Evolutionary conservation across 495 filamentous ascomycete species (phyloP), one percentile per base, ranked within the genome.

Genomic region (Daldinia vernicosa): DNA sequence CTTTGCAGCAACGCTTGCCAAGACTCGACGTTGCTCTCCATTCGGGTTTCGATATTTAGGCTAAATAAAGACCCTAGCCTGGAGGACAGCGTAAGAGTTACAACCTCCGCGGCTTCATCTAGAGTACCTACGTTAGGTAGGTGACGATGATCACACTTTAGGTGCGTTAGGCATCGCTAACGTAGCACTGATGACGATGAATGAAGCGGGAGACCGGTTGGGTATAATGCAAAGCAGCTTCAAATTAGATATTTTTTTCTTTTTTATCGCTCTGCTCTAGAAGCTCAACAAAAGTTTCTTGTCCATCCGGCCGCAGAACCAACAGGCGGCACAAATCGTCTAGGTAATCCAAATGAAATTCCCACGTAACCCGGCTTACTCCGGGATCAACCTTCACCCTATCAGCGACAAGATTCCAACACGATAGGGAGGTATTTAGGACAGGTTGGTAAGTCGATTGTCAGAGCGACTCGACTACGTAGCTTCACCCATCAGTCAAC

Each of bases 121-220:
- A 55, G 5, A 55, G 27, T 30, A 33, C 9, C 6, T 71, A 67
- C 45, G 59, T 60, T 60, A 64, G 63, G 59, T 63, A 67, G 30
- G 69, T 63, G 47, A 47, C 68, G 54, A 30, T 68, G 55, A 65
- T 63, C 59, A 52, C 17, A 64, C 69, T 22, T 52, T 37, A 43
- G 24, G 53, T 66, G 30, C 63, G 51, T 73, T 35, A 73, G 65
- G 66, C 51, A 60, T 65, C 65, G 61, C 40, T 43, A 63, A 58
- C 70, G 66, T 73, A 60, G 62, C 58, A 69, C 58, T 57, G 62
- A 66, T 73, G 70, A 73, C 70, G 66, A 66, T 39, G 37, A 45
- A 27, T 24, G 30, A 62, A 66, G 60, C 50, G 32, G 15, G 47
- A 47, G 28, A 14, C 8, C 53, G 27, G 63, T 22, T 37, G 6